These are phyloP conservation scores for Conticribra guillardii DNA, from an alignment of 108 stramenopile species.

Conservation along the genomic window DNA sequence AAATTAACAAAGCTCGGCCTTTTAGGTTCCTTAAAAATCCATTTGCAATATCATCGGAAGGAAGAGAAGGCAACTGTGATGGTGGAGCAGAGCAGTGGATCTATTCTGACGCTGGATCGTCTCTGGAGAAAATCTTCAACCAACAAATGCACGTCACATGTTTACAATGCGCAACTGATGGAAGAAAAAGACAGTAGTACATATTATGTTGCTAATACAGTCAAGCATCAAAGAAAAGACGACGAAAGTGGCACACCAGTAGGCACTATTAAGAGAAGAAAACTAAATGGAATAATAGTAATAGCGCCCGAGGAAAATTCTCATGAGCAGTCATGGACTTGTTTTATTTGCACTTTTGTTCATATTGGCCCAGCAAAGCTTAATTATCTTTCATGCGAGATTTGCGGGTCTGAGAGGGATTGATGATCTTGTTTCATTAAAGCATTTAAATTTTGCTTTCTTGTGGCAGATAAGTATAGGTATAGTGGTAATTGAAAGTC, in stretches of 20 bases:
- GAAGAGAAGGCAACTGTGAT: conserved; percentile 4
- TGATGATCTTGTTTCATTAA: too few relatives aligned
- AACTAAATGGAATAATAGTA: background rate
- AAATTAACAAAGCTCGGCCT: conserved; percentile 19
- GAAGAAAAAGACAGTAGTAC: background rate
- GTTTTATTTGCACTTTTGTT: conserved; percentile 20
- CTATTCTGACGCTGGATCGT: conserved; percentile 2
- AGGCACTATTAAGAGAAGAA: background rate
- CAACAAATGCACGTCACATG: too few relatives aligned
- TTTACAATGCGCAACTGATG: too few relatives aligned
- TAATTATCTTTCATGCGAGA: conserved; percentile 28
- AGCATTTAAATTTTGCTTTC: too few relatives aligned
- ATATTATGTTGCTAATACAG: background rate
- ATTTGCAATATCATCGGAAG: conserved; percentile 15
- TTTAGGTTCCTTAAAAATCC: background rate
- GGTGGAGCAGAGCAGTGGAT: background rate
- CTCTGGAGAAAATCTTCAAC: conserved; percentile 10
- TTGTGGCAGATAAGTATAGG: too few relatives aligned
- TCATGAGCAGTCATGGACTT: conserved; percentile 23
- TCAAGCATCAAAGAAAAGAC: background rate
- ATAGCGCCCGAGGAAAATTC: background rate
- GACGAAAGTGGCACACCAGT: background rate
- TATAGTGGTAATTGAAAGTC: background rate
- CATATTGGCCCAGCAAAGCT: conserved; percentile 16
- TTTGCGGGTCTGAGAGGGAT: conserved; percentile 20